Conservation (phyloP, 1,284 basidiomycete species). For the Exobasidium rhododendri region DNA sequence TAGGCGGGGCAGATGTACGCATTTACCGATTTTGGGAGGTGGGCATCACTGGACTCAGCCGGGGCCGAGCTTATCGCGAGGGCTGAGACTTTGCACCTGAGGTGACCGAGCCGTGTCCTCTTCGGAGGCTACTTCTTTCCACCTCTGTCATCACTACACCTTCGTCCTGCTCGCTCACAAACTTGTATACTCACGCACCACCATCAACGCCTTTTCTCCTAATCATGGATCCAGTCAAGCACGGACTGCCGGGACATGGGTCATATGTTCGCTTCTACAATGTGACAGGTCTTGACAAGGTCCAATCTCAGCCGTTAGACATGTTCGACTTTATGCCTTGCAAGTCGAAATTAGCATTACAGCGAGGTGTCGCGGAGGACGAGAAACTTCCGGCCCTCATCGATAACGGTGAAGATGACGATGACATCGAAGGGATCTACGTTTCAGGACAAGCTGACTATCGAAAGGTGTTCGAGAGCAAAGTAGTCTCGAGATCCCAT, state of each 20-base stretch:
- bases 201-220: too few species aligned
- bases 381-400: not conserved
- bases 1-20: too few species aligned
- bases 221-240: too few species aligned
- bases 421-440: not conserved
- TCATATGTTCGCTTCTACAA: not conserved
- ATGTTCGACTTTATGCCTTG: not conserved
- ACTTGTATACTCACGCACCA: too few species aligned
- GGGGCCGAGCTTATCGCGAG: too few species aligned
- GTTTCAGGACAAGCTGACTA: not conserved
- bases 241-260: not conserved
- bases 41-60: too few species aligned
- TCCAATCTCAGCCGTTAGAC: not conserved
- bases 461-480: conserved; percentile 10
- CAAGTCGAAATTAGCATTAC: not conserved
- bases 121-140: too few species aligned
- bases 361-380: not conserved
- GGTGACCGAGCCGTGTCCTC: too few species aligned
- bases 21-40: too few species aligned
- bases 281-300: not conserved
- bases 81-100: too few species aligned
- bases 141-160: too few species aligned
- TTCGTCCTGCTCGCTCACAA: too few species aligned
- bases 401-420: not conserved
- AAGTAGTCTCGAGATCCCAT: conserved; percentile 28